Evolutionary conservation across 2,329 filamentous ascomycete genomes (phyloP).

Genomic region (Cladosporium sp.): DNA sequence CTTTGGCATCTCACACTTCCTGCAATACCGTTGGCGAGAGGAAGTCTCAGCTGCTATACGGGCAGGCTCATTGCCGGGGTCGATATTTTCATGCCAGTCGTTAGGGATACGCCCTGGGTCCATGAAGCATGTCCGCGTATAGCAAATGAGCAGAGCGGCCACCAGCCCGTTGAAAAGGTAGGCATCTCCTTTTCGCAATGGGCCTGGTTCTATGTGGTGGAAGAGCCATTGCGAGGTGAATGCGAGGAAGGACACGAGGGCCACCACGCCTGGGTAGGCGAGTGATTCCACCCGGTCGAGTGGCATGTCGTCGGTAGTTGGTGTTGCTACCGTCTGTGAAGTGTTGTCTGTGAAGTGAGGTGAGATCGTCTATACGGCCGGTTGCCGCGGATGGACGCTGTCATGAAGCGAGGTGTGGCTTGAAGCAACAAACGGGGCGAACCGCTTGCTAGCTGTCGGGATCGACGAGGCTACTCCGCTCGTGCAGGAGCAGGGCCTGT

Average conservation of each 20-base stretch:
- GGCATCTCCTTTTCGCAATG: constrained; percentile 54
- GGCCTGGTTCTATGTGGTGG: constrained; percentile 52
- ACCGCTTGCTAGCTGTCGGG: no score
- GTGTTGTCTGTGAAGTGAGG: no score
- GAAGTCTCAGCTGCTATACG: constrained; percentile 20
- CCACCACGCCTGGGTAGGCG: constrained; percentile 54
- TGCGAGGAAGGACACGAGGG: constrained; percentile 64
- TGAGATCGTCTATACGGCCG: no score
- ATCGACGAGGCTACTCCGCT: no score
- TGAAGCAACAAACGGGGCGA: no score
- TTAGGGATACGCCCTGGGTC: constrained; percentile 54
- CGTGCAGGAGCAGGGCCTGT: no score
- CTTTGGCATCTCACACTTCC: constrained; percentile 69
- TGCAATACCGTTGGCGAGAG: constrained; percentile 59
- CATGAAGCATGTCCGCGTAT: constrained; percentile 59
- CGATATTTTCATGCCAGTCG: constrained; percentile 33
- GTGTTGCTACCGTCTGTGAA: not conserved
- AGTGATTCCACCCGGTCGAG: constrained; percentile 3
- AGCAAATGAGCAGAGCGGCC: constrained; percentile 63
- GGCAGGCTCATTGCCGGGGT: constrained; percentile 23
- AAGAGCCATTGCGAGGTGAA: constrained; percentile 72
- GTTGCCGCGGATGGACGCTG: no score
- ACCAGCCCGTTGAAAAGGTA: constrained; percentile 64
- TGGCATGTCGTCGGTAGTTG: not conserved
- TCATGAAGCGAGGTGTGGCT: no score